phyloP scores from a whole-genome alignment of 2,329 filamentous ascomycete genomes.

The Hypomyces rosellus region DNA sequence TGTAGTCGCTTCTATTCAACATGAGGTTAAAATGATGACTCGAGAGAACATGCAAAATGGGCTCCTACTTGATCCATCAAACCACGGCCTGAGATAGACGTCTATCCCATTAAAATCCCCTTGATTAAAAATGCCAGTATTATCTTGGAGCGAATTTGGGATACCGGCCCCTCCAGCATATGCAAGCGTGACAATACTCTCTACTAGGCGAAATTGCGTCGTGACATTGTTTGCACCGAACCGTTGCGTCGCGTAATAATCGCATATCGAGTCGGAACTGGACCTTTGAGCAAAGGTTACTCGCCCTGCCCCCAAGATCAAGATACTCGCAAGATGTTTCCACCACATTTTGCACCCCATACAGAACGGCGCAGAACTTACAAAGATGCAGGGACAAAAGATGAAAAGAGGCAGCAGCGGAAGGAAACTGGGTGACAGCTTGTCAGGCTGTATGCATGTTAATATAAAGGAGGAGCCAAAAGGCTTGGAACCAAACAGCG shows the following conservation, averaged over 20 bases:
- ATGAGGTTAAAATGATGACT: neutral
- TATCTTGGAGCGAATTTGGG: constrained; percentile 12
- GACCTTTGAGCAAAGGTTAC: neutral
- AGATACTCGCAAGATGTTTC: constrained; percentile 2
- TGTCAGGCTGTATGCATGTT: neutral
- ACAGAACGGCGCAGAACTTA: neutral
- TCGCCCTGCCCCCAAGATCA: constrained; percentile 1
- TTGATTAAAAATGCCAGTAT: constrained; percentile 24
- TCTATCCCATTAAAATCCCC: constrained; percentile 17
- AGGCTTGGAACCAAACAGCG: neutral
- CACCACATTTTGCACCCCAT: constrained; percentile 4
- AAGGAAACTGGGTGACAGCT: neutral
- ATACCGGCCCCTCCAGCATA: constrained; percentile 20
- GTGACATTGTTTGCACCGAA: constrained; percentile 20
- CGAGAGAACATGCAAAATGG: no score
- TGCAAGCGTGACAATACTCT: constrained; percentile 24
- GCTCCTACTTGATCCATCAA: constrained; percentile 23
- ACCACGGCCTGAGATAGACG: constrained; percentile 23
- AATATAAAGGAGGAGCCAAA: neutral
- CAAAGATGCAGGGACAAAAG: neutral
- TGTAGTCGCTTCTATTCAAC: constrained; percentile 17
- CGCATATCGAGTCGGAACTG: constrained; percentile 20
- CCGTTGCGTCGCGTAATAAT: constrained; percentile 22
- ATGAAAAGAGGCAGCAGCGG: neutral
- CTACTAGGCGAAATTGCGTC: constrained; percentile 22